phyloP scores from a whole-genome alignment of 106 monocot genomes.

The Acorus calamus region DNA sequence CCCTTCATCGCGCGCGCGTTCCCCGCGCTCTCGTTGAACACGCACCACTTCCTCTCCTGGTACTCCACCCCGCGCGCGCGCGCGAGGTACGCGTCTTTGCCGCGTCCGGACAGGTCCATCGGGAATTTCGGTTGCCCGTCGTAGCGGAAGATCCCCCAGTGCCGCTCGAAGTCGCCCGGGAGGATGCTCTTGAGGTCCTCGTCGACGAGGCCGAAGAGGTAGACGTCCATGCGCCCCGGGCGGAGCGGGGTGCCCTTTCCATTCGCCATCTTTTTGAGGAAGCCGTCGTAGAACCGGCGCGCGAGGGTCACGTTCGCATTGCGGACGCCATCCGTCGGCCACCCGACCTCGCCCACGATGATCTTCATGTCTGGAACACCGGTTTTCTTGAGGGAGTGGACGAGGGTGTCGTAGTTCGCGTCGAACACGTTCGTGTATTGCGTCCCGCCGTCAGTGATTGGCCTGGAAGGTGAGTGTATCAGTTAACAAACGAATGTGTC shows the following conservation, averaged over 20 bases:
- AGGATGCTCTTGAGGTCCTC: too few relatives aligned
- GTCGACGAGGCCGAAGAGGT: too few relatives aligned
- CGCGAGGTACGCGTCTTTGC: not conserved
- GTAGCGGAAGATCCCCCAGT: too few relatives aligned
- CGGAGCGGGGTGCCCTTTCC: conserved; percentile 50
- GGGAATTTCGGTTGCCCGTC: too few relatives aligned
- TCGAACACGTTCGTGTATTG: conserved; percentile 63
- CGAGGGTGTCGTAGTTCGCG: conserved; percentile 39
- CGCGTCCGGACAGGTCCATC: too few relatives aligned
- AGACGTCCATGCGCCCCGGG: conserved; percentile 4
- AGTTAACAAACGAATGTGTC: too few relatives aligned
- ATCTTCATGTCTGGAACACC: conserved; percentile 40
- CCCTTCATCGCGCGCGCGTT: not conserved
- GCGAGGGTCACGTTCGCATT: conserved; percentile 21
- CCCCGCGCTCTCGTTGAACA: conserved; percentile 20
- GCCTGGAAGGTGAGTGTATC: not conserved
- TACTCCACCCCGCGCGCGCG: conserved; percentile 46
- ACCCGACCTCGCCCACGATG: conserved; percentile 68
- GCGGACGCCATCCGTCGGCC: conserved; percentile 64
- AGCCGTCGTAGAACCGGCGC: conserved; percentile 46
- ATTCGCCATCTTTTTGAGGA: conserved; percentile 44
- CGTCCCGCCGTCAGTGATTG: conserved; percentile 20
- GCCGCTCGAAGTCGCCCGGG: too few relatives aligned
- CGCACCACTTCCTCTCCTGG: conserved; percentile 51
- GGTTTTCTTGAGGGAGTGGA: conserved; percentile 38